Conservation (phyloP, 2,329 filamentous ascomycete species). For the Fusarium algeriense region DNA sequence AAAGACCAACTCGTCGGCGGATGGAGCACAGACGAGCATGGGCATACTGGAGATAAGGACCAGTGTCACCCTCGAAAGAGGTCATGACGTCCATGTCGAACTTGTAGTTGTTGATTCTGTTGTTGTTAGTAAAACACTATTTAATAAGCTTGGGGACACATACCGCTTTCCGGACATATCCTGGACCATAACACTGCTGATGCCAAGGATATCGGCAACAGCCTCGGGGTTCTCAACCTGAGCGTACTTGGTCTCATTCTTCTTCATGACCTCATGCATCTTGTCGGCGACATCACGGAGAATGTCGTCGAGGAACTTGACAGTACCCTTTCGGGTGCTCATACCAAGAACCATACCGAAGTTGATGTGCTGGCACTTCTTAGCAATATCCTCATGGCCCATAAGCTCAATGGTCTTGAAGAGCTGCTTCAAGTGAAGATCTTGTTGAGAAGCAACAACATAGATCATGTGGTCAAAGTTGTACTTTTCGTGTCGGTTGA, state of each 20-base stretch:
- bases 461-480: slow-evolving; percentile 85
- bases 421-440: slow-evolving; percentile 78
- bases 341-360: slow-evolving; percentile 79
- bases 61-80: slow-evolving; percentile 87
- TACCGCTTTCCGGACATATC: slow-evolving; percentile 96
- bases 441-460: slow-evolving; percentile 79
- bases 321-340: slow-evolving; percentile 78
- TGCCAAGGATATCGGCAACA: slow-evolving; percentile 89
- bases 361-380: slow-evolving; percentile 79
- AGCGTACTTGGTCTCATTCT: slow-evolving; percentile 89
- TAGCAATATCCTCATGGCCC: slow-evolving; percentile 74
- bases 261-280: slow-evolving; percentile 98
- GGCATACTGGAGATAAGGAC: slow-evolving; percentile 87
- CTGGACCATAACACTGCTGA: slow-evolving; percentile 96
- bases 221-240: slow-evolving; percentile 87
- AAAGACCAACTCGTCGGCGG: slow-evolving; percentile 66
- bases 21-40: slow-evolving; percentile 79
- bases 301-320: slow-evolving; percentile 71
- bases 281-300: slow-evolving; percentile 82
- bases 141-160: slow-evolving; percentile 37
- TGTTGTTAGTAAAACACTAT: slow-evolving; percentile 12
- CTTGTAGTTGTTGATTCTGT: slow-evolving; percentile 72
- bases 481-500: slow-evolving; percentile 73
- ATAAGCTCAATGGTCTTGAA: slow-evolving; percentile 83
- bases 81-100: slow-evolving; percentile 88